Conservation (phyloP, 345 rosid species). For the Mercurialis annua region DNA sequence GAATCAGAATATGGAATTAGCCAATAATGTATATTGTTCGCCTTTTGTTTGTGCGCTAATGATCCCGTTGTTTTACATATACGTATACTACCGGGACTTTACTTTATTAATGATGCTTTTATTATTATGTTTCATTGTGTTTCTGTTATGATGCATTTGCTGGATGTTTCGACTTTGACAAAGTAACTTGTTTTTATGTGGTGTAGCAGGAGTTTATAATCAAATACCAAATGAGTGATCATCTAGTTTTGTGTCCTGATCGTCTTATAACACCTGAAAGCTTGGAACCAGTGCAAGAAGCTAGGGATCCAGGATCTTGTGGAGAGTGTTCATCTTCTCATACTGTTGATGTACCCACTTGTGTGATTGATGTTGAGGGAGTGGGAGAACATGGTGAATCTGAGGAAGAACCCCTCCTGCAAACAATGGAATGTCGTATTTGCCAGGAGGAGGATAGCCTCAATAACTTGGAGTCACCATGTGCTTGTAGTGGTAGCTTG, state of each 20-base stretch:
- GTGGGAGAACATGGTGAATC: slow-evolving; percentile 17
- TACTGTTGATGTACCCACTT: slow-evolving; percentile 16
- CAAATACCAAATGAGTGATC: slow-evolving; percentile 18
- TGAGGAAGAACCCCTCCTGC: slow-evolving; percentile 32
- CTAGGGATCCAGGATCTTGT: slow-evolving; percentile 6
- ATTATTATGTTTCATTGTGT: no score
- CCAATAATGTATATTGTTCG: neutral
- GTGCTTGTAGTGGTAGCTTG: slow-evolving; percentile 38
- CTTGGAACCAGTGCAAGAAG: slow-evolving; percentile 8
- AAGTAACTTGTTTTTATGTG: slow-evolving; percentile 4
- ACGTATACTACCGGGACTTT: no score
- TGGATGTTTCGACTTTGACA: neutral
- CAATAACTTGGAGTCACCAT: slow-evolving; percentile 32
- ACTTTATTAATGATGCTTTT: no score
- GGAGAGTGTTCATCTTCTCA: slow-evolving; percentile 25
- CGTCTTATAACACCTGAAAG: slow-evolving; percentile 7
- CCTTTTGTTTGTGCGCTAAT: neutral
- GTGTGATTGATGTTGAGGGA: slow-evolving; percentile 27
- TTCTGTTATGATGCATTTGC: neutral
- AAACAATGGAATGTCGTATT: slow-evolving; percentile 34
- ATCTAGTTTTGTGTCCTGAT: slow-evolving; percentile 13
- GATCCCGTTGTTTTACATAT: no score
- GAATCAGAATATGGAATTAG: slow-evolving; percentile 7
- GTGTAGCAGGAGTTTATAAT: neutral
- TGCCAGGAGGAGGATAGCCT: slow-evolving; percentile 38